Conservation (phyloP, 306 rosid species). For the Myrica gale region DNA sequence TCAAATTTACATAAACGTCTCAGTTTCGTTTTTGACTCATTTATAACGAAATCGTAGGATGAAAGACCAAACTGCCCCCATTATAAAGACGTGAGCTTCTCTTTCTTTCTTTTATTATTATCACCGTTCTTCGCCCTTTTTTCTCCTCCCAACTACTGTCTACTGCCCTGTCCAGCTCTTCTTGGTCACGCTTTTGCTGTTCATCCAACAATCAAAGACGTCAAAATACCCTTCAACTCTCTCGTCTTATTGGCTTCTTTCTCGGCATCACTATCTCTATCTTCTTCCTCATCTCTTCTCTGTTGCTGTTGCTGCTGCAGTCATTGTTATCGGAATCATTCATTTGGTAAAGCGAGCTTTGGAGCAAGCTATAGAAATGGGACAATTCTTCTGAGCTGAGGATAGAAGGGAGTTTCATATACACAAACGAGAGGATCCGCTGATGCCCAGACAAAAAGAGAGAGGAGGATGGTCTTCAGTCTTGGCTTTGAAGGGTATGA, state of each 20-base stretch:
- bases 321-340: constrained; percentile 20
- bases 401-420: constrained; percentile 22
- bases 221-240: constrained; percentile 53
- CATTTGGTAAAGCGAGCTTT: constrained; percentile 36
- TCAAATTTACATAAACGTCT: no score
- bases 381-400: constrained; percentile 24
- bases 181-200: constrained; percentile 49
- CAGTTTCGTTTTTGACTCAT: no score
- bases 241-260: constrained; percentile 31
- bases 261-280: constrained; percentile 22
- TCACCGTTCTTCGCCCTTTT: no score
- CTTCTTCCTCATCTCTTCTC: constrained; percentile 29
- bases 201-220: constrained; percentile 58
- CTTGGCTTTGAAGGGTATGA: constrained; percentile 1
- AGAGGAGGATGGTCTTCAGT: neutral
- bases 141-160: no score
- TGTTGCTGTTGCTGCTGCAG: constrained; percentile 23
- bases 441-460: neutral
- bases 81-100: no score
- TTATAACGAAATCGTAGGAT: no score
- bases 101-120: no score
- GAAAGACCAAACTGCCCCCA: no score
- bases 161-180: constrained; percentile 39
- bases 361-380: constrained; percentile 15
- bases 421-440: neutral